Evolutionary conservation across 768 basidiomycete species (phyloP).

Genomic region (Cyclocybe cylindracea): DNA sequence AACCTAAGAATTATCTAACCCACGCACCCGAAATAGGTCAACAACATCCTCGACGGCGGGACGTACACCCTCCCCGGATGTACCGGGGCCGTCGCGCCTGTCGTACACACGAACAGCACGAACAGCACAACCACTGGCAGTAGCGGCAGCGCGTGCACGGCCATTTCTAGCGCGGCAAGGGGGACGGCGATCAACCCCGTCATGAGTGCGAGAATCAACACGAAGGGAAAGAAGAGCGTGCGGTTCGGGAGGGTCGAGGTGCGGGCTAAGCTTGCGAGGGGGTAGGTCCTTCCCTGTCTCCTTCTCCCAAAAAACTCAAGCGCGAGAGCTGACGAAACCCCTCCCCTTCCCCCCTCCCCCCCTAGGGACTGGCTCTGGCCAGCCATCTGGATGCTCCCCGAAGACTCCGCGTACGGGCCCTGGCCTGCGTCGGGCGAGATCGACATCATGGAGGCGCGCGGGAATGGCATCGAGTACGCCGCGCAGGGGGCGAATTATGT

Average conservation of each 20-base stretch:
- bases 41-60: conserved; percentile 54
- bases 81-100: conserved; percentile 31
- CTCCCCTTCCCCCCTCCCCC: background rate
- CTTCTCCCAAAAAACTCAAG: too few species aligned
- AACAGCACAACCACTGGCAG: too few species aligned
- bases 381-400: conserved; percentile 73
- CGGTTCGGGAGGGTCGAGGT: conserved; percentile 64
- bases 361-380: conserved; percentile 72
- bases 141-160: conserved; percentile 44
- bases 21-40: too few species aligned
- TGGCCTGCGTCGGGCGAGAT: conserved; percentile 64
- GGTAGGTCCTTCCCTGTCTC: too few species aligned
- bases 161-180: conserved; percentile 35
- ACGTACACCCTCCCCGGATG: conserved; percentile 71
- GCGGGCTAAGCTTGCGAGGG: conserved; percentile 60
- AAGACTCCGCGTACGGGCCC: conserved; percentile 58
- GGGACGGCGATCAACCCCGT: conserved; percentile 71
- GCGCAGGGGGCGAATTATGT: conserved; percentile 61
- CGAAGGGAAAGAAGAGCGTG: conserved; percentile 58
- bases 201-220: conserved; percentile 73
- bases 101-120: too few species aligned
- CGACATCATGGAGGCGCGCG: conserved; percentile 60
- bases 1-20: too few species aligned
- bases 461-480: conserved; percentile 56
- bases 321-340: too few species aligned